These are phyloP conservation scores for Suillus fuscotomentosus DNA, from an alignment of 768 basidiomycete species.

Conservation along the genomic window DNA sequence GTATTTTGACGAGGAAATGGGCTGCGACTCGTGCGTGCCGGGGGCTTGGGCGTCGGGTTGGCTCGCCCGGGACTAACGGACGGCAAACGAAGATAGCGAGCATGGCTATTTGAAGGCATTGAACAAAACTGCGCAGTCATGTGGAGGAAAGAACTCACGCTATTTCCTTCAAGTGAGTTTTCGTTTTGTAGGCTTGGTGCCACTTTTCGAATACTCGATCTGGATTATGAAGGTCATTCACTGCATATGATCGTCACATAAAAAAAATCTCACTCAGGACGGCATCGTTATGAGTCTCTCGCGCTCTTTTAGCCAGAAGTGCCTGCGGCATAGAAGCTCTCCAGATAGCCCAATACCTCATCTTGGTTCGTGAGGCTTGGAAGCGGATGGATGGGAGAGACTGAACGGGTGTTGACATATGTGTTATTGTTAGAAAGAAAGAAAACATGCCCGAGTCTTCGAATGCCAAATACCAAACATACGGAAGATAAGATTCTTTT, in stretches of 20 bases:
- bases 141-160: slow-evolving; percentile 55
- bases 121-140: slow-evolving; percentile 12
- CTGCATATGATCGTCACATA: slow-evolving; percentile 11
- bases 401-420: slow-evolving; percentile 35
- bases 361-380: slow-evolving; percentile 59
- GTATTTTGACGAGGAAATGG: slow-evolving; percentile 28
- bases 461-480: slow-evolving; percentile 74
- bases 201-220: slow-evolving; percentile 64
- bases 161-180: slow-evolving; percentile 74
- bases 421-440: not conserved
- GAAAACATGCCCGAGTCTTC: slow-evolving; percentile 59
- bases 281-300: slow-evolving; percentile 52
- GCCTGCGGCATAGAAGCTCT: slow-evolving; percentile 68
- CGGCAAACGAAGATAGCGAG: slow-evolving; percentile 77
- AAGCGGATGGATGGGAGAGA: slow-evolving; percentile 80
- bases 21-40: slow-evolving; percentile 27
- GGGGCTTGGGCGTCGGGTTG: slow-evolving; percentile 26
- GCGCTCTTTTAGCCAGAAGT: slow-evolving; percentile 61
- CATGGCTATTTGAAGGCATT: slow-evolving; percentile 50
- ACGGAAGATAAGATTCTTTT: slow-evolving; percentile 60
- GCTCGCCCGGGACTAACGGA: slow-evolving; percentile 43
- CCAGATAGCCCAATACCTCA: slow-evolving; percentile 66
- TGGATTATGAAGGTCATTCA: slow-evolving; percentile 3
- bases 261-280: slow-evolving; percentile 52
- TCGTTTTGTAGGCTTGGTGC: slow-evolving; percentile 64